Percentiles rank a stretch among this genome's conserved stretches.
Conservation (phyloP, 129 eudicot genomes). For the Dittrichia graveolens region DNA sequence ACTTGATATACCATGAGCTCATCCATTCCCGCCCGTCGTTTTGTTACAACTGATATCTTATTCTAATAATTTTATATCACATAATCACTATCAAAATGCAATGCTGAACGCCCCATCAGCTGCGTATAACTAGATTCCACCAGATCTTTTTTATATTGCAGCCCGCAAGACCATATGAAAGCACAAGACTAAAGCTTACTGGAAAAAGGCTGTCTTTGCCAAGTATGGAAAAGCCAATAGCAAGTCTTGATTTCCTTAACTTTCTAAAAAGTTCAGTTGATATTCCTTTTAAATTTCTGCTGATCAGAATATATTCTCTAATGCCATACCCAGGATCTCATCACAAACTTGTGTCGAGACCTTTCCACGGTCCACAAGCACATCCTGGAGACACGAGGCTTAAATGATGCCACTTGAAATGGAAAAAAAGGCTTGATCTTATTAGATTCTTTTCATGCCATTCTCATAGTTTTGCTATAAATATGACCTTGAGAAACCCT, state of each 20-base stretch:
- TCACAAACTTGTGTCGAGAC: slow-evolving; percentile 17
- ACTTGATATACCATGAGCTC: not conserved
- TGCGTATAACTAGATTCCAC: not conserved
- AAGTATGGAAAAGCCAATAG: slow-evolving; percentile 27
- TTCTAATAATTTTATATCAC: too few species aligned
- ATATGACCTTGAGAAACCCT: slow-evolving; percentile 26
- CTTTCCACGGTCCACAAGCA: slow-evolving; percentile 15
- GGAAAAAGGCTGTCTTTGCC: slow-evolving; percentile 17
- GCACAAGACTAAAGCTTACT: slow-evolving; percentile 22
- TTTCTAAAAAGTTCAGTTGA: slow-evolving; percentile 31
- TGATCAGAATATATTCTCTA: slow-evolving; percentile 36
- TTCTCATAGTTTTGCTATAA: slow-evolving; percentile 27
- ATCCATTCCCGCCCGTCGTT: not conserved
- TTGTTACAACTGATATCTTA: not conserved
- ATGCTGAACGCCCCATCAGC: not conserved
- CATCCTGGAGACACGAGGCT: not conserved
- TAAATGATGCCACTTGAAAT: slow-evolving; percentile 6
- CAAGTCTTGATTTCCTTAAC: slow-evolving; percentile 19
- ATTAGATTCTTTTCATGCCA: slow-evolving; percentile 15
- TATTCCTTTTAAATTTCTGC: slow-evolving; percentile 21
- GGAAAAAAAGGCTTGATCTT: slow-evolving; percentile 4
- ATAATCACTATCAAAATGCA: not conserved
- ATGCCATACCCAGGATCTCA: not conserved
- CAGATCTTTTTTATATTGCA: not conserved
- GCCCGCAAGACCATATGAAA: not conserved